phyloP scores from a whole-genome alignment of 352 stramenopile genomes.

The Pythium oligandrum region DNA sequence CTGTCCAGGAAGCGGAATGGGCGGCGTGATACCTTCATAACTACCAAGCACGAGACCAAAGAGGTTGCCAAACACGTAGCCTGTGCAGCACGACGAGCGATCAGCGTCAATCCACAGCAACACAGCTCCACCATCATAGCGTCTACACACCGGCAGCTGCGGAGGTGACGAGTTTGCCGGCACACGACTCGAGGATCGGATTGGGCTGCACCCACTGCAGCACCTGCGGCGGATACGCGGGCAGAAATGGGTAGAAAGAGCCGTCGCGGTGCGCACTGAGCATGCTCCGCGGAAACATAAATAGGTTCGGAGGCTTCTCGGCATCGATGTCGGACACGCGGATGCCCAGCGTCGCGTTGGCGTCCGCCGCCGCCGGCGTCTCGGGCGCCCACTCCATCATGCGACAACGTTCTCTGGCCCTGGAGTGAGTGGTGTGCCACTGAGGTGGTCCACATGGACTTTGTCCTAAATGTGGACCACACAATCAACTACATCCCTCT shows the following conservation, averaged over 20 bases:
- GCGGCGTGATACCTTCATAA: constrained; percentile 84
- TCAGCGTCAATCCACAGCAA: not conserved
- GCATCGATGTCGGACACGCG: constrained; percentile 52
- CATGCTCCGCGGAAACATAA: constrained; percentile 71
- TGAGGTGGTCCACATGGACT: no score
- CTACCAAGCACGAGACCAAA: constrained; percentile 78
- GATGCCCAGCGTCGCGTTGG: constrained; percentile 51
- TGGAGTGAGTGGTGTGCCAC: no score
- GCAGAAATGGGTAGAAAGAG: constrained; percentile 67
- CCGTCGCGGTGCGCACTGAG: constrained; percentile 42
- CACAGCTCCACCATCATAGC: no score
- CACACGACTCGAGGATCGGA: constrained; percentile 72
- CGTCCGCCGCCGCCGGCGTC: constrained; percentile 19
- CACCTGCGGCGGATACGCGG: constrained; percentile 60
- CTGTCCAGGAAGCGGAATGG: constrained; percentile 73
- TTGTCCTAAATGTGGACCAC: no score
- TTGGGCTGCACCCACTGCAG: constrained; percentile 66
- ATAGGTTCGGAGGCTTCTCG: constrained; percentile 62
- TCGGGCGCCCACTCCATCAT: no score
- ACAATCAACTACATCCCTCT: no score
- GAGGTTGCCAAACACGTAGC: constrained; percentile 75
- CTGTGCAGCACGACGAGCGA: constrained; percentile 18
- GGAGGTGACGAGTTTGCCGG: constrained; percentile 78
- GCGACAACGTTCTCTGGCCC: no score
- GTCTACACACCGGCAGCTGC: constrained; percentile 54